These are phyloP conservation scores for Rosa rugosa DNA, from an alignment of 306 rosid species.

Conservation along the genomic window DNA sequence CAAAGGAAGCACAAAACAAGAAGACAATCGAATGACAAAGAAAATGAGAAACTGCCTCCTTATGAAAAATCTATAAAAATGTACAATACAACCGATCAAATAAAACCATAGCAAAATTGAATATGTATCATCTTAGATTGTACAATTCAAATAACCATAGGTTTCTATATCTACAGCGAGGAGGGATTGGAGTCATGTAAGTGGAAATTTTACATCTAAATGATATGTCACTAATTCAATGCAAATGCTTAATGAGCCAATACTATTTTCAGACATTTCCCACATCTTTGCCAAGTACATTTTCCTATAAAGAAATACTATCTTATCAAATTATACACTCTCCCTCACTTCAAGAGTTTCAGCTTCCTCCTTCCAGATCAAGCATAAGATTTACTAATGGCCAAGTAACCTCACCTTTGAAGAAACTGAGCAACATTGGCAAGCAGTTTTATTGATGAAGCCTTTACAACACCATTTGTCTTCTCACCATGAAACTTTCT, in stretches of 20 bases:
- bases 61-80: background rate
- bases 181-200: background rate
- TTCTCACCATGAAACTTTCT: slow-evolving; percentile 44
- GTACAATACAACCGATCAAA: background rate
- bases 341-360: slow-evolving; percentile 6
- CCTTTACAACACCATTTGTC: slow-evolving; percentile 64
- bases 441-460: slow-evolving; percentile 52
- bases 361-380: background rate
- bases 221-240: background rate
- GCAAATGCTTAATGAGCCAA: background rate
- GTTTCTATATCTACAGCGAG: background rate
- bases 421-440: slow-evolving; percentile 60
- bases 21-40: background rate
- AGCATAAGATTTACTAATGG: background rate
- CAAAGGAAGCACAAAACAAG: slow-evolving; percentile 12
- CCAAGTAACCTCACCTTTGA: slow-evolving; percentile 60
- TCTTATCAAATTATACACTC: background rate
- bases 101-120: background rate
- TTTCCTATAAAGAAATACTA: background rate
- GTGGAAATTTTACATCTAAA: background rate
- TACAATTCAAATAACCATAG: background rate
- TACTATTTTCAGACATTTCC: background rate
- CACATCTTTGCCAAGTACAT: background rate
- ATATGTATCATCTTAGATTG: background rate
- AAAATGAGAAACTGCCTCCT: slow-evolving; percentile 1